Percentiles rank a stretch among this genome's conserved stretches.
phyloP scores from a whole-genome alignment of 352 stramenopile genomes.

The Pythium utonaiense region DNA sequence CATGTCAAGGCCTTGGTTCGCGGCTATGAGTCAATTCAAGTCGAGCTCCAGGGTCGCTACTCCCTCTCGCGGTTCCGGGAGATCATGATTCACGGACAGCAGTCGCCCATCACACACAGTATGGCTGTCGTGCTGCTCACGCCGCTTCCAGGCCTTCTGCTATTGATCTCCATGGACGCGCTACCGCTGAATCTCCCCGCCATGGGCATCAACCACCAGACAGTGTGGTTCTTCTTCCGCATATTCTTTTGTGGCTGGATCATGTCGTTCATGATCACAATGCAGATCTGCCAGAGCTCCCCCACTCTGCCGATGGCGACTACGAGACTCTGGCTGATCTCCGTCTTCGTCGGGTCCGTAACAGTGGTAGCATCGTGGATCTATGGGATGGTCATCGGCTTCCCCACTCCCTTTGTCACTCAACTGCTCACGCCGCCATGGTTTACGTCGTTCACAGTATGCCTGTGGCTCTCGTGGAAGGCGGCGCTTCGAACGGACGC shows the following conservation, averaged over 20 bases:
- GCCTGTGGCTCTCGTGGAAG: not conserved
- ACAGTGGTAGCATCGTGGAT: not conserved
- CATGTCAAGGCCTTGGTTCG: no score
- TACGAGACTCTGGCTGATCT: not conserved
- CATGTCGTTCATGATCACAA: conserved; percentile 2
- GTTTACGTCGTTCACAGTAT: not conserved
- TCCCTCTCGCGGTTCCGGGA: not conserved
- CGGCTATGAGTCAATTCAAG: no score
- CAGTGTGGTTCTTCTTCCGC: conserved; percentile 1
- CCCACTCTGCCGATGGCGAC: not conserved
- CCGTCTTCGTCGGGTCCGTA: not conserved
- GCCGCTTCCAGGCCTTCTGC: not conserved
- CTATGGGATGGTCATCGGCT: not conserved
- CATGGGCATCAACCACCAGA: not conserved
- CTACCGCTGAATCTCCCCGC: not conserved
- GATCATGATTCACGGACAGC: not conserved
- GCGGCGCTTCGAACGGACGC: not conserved
- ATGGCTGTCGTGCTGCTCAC: not conserved
- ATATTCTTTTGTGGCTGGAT: not conserved
- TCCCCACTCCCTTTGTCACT: conserved; percentile 3
- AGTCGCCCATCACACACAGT: not conserved
- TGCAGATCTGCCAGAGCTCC: conserved; percentile 1
- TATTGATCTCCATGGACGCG: not conserved
- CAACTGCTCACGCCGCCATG: not conserved
- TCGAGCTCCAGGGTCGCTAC: not conserved